These are phyloP conservation scores for Pythium monospermum DNA, from an alignment of 352 stramenopile genomes.

Conservation along the genomic window DNA sequence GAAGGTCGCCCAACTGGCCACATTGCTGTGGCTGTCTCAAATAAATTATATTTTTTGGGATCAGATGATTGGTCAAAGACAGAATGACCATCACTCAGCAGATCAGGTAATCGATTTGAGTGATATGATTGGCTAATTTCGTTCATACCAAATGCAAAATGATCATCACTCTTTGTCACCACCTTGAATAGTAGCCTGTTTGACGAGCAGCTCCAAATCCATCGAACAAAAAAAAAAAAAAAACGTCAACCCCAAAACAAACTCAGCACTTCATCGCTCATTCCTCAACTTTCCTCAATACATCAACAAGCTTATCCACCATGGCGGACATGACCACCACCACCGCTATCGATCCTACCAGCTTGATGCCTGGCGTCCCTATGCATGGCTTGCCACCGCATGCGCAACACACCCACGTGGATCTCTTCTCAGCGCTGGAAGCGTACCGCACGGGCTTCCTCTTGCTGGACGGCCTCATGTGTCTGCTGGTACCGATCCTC, in stretches of 20 bases:
- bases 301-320: not conserved
- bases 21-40: too few relatives aligned
- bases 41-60: too few relatives aligned
- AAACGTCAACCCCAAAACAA: too few relatives aligned
- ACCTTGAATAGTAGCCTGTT: not conserved
- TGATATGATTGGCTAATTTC: not conserved
- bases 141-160: too few relatives aligned
- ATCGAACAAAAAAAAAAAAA: too few relatives aligned
- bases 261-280: too few relatives aligned
- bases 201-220: too few relatives aligned
- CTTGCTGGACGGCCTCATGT: constrained; percentile 26
- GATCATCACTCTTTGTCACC: not conserved
- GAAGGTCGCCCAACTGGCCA: too few relatives aligned
- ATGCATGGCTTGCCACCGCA: constrained; percentile 1
- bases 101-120: not conserved
- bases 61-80: too few relatives aligned
- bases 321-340: not conserved
- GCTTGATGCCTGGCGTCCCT: not conserved
- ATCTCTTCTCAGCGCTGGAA: constrained; percentile 14
- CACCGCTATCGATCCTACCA: not conserved
- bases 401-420: constrained; percentile 2
- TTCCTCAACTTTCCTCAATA: not conserved
- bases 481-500: constrained; percentile 22
- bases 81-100: not conserved
- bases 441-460: constrained; percentile 20